Conservation (phyloP, 2,329 filamentous ascomycete genomes). For the Penicillium sp. region DNA sequence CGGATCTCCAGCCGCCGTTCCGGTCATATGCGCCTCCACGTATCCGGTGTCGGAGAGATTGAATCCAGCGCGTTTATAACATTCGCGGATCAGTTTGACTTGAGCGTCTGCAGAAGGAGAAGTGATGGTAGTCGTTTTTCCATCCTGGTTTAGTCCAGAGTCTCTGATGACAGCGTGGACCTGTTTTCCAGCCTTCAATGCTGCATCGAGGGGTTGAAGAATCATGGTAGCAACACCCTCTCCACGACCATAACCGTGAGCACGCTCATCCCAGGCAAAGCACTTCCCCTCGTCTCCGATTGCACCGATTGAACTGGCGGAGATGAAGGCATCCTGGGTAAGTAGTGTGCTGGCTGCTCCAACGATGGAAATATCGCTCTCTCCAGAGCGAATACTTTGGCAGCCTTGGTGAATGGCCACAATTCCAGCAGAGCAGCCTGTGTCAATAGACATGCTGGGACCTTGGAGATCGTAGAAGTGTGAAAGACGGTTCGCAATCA, state of each 20-base stretch:
- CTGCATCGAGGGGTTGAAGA: conserved; percentile 51
- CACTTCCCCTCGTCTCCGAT: conserved; percentile 54
- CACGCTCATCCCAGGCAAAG: conserved; percentile 45
- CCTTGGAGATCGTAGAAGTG: not conserved
- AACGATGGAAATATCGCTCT: not conserved
- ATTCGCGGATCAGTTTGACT: conserved; percentile 36
- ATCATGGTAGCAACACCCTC: conserved; percentile 54
- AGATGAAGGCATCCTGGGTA: not conserved
- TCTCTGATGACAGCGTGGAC: conserved; percentile 40
- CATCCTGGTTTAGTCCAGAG: conserved; percentile 34
- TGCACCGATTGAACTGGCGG: conserved; percentile 21
- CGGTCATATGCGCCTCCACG: conserved; percentile 47
- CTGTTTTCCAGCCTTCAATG: conserved; percentile 46
- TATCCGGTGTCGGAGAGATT: conserved; percentile 24
- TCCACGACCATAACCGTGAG: conserved; percentile 52
- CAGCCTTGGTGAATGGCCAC: not conserved
- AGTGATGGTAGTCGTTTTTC: conserved; percentile 31
- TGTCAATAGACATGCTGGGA: not conserved
- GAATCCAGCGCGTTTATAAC: conserved; percentile 39
- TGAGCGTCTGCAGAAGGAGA: conserved; percentile 38
- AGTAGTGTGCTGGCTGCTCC: not conserved
- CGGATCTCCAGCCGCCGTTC: conserved; percentile 29
- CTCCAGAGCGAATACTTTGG: not conserved
- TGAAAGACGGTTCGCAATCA: not conserved
- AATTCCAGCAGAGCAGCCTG: not conserved